Evolutionary conservation across 495 filamentous ascomycete genomes (phyloP).

Genomic region (Aspergillus heteromorphus): DNA sequence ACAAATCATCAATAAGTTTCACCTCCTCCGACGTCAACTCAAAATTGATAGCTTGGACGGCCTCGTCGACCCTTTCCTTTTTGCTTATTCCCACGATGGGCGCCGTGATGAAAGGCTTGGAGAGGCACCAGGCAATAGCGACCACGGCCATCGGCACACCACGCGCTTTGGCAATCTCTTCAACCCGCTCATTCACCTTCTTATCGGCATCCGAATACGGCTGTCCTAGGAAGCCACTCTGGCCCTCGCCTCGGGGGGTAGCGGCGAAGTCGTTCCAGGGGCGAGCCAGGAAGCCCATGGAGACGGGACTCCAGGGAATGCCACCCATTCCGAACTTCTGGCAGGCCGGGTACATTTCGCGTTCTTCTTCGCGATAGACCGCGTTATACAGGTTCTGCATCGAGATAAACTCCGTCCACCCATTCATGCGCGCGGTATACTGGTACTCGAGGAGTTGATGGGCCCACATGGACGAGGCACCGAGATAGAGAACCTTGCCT

Average conservation of each 20-base stretch:
- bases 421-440: conserved; percentile 55
- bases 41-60: conserved; percentile 41
- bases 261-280: conserved; percentile 15
- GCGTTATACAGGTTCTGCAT: conserved; percentile 77
- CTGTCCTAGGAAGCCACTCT: conserved; percentile 11
- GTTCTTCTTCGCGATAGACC: conserved; percentile 69
- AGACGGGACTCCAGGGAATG: conserved; percentile 52
- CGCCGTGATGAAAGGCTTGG: conserved; percentile 40
- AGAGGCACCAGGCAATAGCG: conserved; percentile 59
- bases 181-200: conserved; percentile 50
- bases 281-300: conserved; percentile 38
- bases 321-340: conserved; percentile 59
- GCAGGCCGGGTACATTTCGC: conserved; percentile 70
- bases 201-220: conserved; percentile 26
- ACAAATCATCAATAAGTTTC: conserved; percentile 57
- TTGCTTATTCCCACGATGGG: conserved; percentile 62
- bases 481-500: conserved; percentile 66
- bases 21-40: conserved; percentile 52
- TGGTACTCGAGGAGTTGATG: conserved; percentile 62
- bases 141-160: conserved; percentile 57
- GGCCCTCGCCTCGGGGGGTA: conserved; percentile 15
- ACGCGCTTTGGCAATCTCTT: conserved; percentile 55
- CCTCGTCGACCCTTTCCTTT: conserved; percentile 54
- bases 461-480: conserved; percentile 62
- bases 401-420: conserved; percentile 68